phyloP scores from a whole-genome alignment of 2,329 filamentous ascomycete species.

The Fusarium palustre region DNA sequence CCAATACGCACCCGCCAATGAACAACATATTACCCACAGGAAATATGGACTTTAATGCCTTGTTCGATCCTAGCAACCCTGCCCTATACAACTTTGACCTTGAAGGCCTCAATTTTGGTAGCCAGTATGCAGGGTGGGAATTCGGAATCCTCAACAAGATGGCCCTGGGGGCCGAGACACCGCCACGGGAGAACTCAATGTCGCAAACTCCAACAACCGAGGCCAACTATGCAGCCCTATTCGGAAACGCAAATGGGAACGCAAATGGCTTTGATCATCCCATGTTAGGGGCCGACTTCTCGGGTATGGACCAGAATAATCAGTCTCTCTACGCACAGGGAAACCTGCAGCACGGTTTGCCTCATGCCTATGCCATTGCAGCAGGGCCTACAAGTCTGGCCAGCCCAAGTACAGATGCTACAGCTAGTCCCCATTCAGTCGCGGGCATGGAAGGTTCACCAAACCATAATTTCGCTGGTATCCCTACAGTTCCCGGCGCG shows the following conservation, averaged over 20 bases:
- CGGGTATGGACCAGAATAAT: constrained; percentile 62
- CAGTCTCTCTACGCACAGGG: constrained; percentile 65
- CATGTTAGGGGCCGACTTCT: constrained; percentile 64
- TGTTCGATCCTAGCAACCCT: constrained; percentile 93
- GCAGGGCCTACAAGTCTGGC: constrained; percentile 71
- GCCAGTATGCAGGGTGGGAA: constrained; percentile 94
- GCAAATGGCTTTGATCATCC: constrained; percentile 64
- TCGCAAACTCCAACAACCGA: constrained; percentile 56
- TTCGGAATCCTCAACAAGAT: constrained; percentile 97
- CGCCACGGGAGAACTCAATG: constrained; percentile 72
- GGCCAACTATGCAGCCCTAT: constrained; percentile 59
- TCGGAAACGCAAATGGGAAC: constrained; percentile 62
- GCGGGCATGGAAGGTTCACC: constrained; percentile 67
- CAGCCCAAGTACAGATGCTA: constrained; percentile 73
- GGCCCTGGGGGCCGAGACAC: constrained; percentile 80
- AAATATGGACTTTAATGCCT: constrained; percentile 64
- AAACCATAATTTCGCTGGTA: constrained; percentile 48
- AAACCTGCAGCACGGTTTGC: constrained; percentile 71
- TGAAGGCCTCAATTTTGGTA: constrained; percentile 88
- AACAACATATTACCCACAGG: constrained; percentile 64
- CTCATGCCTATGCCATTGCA: constrained; percentile 74
- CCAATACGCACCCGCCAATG: constrained; percentile 61
- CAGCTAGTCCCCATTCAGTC: constrained; percentile 68
- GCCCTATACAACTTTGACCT: constrained; percentile 96
- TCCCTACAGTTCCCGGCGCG: constrained; percentile 42